Evolutionary conservation across 441 rosid species (phyloP).

Genomic region (Corymbia calophylla): DNA sequence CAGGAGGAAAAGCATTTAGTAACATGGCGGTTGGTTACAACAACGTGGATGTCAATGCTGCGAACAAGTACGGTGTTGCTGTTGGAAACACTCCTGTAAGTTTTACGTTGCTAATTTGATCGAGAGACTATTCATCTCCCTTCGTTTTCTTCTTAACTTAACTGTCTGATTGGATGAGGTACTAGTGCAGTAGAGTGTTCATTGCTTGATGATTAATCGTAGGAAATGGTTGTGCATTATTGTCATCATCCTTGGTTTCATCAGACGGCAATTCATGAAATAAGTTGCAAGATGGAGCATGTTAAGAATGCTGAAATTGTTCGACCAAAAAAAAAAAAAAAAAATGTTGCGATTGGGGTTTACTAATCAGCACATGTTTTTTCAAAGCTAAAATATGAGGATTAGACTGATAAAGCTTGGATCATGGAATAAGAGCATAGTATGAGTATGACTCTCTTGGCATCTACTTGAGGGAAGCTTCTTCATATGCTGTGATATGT

Average conservation of each 20-base stretch:
- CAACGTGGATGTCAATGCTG: slow-evolving; percentile 95
- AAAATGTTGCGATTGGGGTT: neutral
- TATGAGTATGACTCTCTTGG: neutral
- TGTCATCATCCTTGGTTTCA: neutral
- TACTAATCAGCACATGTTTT: neutral
- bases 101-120: neutral
- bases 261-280: neutral
- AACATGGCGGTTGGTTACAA: slow-evolving; percentile 99
- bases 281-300: neutral
- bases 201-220: neutral
- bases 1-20: slow-evolving; percentile 90
- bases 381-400: neutral
- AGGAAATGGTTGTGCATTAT: neutral
- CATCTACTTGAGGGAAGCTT: neutral
- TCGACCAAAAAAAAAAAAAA: neutral
- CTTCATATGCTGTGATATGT: neutral
- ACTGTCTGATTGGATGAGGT: neutral
- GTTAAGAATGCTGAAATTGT: neutral
- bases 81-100: slow-evolving; percentile 97
- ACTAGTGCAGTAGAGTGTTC: neutral
- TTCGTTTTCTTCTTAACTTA: neutral
- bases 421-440: neutral
- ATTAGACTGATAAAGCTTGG: neutral
- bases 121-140: neutral
- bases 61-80: slow-evolving; percentile 85